Conservation (phyloP, 2,329 filamentous ascomycete species). For the Paracoccidioides lutzii region DNA sequence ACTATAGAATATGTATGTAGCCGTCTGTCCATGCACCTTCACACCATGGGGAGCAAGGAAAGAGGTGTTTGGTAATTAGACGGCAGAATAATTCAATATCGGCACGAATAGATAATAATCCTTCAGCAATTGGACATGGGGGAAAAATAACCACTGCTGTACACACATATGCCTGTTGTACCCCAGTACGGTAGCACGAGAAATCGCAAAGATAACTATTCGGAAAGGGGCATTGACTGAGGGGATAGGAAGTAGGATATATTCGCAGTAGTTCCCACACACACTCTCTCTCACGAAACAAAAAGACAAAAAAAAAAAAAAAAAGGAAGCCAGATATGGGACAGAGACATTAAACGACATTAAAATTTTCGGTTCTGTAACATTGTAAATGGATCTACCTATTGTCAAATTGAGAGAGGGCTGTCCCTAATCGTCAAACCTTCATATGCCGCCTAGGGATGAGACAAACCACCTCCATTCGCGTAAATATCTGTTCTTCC, state of each 20-base stretch:
- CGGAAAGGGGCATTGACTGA: not conserved
- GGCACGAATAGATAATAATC: conserved; percentile 50
- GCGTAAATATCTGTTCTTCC: not conserved
- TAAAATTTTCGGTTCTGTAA: not conserved
- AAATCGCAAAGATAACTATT: not conserved
- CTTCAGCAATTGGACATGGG: conserved; percentile 54
- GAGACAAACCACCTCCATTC: not conserved
- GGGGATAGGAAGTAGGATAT: not conserved
- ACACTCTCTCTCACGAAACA: not conserved
- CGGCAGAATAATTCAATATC: conserved; percentile 38
- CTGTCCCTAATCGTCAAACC: not conserved
- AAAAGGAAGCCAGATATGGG: not conserved
- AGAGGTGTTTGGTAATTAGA: conserved; percentile 39
- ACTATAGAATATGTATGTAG: conserved; percentile 22
- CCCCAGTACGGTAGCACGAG: not conserved
- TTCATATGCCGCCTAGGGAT: not conserved
- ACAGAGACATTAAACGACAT: not conserved
- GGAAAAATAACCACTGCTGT: conserved; percentile 47
- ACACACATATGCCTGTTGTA: conserved; percentile 53
- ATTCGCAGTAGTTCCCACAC: too few species aligned
- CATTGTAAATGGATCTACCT: conserved; percentile 8
- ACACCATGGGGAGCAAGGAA: conserved; percentile 25
- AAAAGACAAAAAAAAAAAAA: not conserved
- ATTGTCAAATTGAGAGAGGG: conserved; percentile 3
- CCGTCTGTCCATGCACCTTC: conserved; percentile 37